Evolutionary conservation across 78 protist species (phyloP).

Genomic region (Capsaspora owczarzaki): DNA sequence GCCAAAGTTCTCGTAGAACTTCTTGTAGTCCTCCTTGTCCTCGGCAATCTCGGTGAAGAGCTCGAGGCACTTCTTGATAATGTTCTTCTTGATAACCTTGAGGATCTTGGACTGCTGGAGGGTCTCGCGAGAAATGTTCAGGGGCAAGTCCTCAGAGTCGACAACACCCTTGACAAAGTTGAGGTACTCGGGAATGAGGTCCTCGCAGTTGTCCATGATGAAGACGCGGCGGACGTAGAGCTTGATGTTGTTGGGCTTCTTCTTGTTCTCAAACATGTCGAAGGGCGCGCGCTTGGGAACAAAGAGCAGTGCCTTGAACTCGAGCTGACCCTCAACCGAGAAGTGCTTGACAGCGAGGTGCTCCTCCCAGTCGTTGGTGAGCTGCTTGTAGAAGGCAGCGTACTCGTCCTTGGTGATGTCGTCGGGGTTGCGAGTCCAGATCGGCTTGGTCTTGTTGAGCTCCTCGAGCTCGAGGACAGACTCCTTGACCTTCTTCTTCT

Average conservation of each 20-base stretch:
- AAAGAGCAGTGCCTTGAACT: constrained; percentile 95
- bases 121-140: constrained; percentile 99
- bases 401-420: constrained; percentile 98
- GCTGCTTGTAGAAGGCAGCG: constrained; percentile 97
- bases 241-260: constrained; percentile 98
- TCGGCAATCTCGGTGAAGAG: constrained; percentile 93
- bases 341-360: constrained; percentile 99
- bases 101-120: constrained; percentile 98
- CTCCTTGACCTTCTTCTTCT: constrained; percentile 89
- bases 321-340: constrained; percentile 96
- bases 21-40: constrained; percentile 93
- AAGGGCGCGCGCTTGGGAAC: constrained; percentile 97
- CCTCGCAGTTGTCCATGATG: constrained; percentile 99
- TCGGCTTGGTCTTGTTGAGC: constrained; percentile 98
- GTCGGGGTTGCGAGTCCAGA: constrained; percentile 96
- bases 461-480: constrained; percentile 78
- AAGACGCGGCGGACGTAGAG: constrained; percentile 98
- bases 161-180: constrained; percentile 97
- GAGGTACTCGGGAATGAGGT: constrained; percentile 97
- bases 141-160: constrained; percentile 99
- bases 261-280: constrained; percentile 93
- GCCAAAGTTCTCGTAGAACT: constrained; percentile 95
- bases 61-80: constrained; percentile 97
- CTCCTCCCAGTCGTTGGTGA: constrained; percentile 98
- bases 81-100: constrained; percentile 95